phyloP scores from a whole-genome alignment of 352 stramenopile species.

The Phytophthora meadii region DNA sequence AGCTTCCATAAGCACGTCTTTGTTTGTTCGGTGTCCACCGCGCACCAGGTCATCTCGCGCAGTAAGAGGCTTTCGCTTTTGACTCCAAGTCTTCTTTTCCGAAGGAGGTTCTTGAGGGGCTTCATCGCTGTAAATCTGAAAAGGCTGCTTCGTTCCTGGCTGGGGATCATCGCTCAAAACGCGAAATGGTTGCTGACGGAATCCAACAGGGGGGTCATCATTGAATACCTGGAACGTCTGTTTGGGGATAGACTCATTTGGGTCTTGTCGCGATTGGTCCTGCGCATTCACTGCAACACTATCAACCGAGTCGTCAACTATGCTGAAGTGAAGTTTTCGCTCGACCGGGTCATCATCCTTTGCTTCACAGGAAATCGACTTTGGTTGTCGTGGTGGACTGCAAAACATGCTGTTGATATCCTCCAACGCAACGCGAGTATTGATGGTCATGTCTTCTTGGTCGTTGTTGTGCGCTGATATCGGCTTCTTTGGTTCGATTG shows the following conservation, averaged over 20 bases:
- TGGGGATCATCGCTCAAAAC: conserved; percentile 49
- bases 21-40: conserved; percentile 72
- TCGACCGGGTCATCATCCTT: conserved; percentile 77
- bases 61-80: conserved; percentile 69
- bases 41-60: conserved; percentile 73
- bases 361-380: conserved; percentile 50
- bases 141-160: conserved; percentile 37
- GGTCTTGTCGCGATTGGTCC: conserved; percentile 58
- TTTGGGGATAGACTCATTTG: conserved; percentile 44
- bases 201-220: conserved; percentile 40
- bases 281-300: conserved; percentile 59
- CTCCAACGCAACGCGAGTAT: conserved; percentile 82
- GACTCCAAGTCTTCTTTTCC: conserved; percentile 38
- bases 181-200: conserved; percentile 40
- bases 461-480: conserved; percentile 41
- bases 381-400: conserved; percentile 62
- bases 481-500: conserved; percentile 17
- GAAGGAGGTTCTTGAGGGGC: conserved; percentile 21
- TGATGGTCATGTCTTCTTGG: conserved; percentile 90
- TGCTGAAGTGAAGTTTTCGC: conserved; percentile 84
- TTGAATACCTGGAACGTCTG: conserved; percentile 52
- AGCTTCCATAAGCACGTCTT: conserved; percentile 75
- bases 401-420: conserved; percentile 91
- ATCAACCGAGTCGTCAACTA: conserved; percentile 84
- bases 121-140: conserved; percentile 64